Evolutionary conservation across 768 basidiomycete species (phyloP).

Genomic region (Lactarius tabidus): DNA sequence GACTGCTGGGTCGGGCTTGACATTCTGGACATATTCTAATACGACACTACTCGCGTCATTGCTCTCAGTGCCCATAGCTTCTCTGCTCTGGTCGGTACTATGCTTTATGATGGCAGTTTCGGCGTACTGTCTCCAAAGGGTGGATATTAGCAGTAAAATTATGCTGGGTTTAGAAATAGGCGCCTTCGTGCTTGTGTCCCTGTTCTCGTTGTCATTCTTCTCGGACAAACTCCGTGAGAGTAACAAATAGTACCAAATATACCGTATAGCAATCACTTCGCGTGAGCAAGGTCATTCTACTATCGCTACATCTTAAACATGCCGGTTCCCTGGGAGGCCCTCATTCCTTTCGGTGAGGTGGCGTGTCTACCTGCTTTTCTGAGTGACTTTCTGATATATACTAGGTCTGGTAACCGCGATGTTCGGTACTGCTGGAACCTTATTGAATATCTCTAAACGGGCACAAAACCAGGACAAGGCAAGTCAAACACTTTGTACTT

Average conservation of each 20-base stretch:
- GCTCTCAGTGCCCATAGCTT: slow-evolving; percentile 15
- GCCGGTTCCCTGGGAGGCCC: slow-evolving; percentile 97
- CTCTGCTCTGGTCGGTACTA: slow-evolving; percentile 13
- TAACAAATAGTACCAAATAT: slow-evolving; percentile 15
- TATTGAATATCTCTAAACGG: slow-evolving; percentile 71
- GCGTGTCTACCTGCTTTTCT: background rate
- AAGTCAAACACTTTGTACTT: slow-evolving; percentile 1
- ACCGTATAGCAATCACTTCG: background rate
- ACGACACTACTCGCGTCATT: slow-evolving; percentile 5
- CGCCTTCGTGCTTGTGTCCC: background rate
- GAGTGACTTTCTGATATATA: background rate
- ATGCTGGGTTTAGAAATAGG: slow-evolving; percentile 11
- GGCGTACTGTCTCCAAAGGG: slow-evolving; percentile 5
- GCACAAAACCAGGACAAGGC: slow-evolving; percentile 93
- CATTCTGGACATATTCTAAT: slow-evolving; percentile 2
- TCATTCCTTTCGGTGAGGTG: slow-evolving; percentile 84
- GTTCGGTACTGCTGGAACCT: slow-evolving; percentile 89
- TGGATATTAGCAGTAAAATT: background rate
- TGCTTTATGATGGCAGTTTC: slow-evolving; percentile 12
- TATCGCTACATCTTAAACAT: slow-evolving; percentile 42
- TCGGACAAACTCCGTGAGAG: background rate
- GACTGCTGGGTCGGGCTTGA: background rate
- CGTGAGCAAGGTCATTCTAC: background rate
- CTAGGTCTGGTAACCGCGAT: slow-evolving; percentile 78
- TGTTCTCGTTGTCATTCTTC: slow-evolving; percentile 1